Base-by-base conservation (phyloP, 768 basidiomycete genomes). In the Tulasnella sp. region DNA sequence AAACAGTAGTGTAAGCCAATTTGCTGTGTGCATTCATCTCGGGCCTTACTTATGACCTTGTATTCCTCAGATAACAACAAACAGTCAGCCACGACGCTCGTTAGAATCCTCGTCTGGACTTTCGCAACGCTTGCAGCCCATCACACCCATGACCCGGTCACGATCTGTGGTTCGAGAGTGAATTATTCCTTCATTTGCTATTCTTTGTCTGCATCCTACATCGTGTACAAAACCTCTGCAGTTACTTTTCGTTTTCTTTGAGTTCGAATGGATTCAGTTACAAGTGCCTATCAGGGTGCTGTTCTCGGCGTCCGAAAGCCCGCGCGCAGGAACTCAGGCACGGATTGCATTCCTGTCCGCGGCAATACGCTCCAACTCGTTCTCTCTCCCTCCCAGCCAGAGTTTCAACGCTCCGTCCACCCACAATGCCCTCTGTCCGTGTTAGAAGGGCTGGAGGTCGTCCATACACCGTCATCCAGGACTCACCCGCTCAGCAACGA, bases 401-500 rank as follows among this genome's bases (percentile, higher is more conserved):
- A 59, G 26, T 32, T 59, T 0, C 52, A 59, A 59, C 52, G 44
- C 52, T 59, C 16, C 52, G 14, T 5, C 42, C 11, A 17, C 7
- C 47, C 35, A 14, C 17, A 64, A 72, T 72, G 71, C 71, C 71
- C 11, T 72, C 71, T 32, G 71, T 72, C n/a, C 71, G 71, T 11
- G 71, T 72, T 16, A 63, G 62, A 37, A 36, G 62, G 35, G 64
- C 36, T 64, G 26, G 71, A 16, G 71, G 37, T 26, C 52, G 71
- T 26, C 71, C 71, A 5, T 72, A 72, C 32, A 32, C 62, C 29
- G 71, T 64, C 2, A 63, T 72, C 14, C 71, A 63, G 62, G 71
- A 72, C 62, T 62, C 37, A 14, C 59, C 52, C n/a, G n/a, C n/a
- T 19, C 17, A 14, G 1, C 47, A 32, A n/a, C 39, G 14, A 64